A percentile compares a stretch with the other conserved stretches of the same genome.
Conservation (phyloP, 2,329 filamentous ascomycete species). For the Penicillium hesseltinei region DNA sequence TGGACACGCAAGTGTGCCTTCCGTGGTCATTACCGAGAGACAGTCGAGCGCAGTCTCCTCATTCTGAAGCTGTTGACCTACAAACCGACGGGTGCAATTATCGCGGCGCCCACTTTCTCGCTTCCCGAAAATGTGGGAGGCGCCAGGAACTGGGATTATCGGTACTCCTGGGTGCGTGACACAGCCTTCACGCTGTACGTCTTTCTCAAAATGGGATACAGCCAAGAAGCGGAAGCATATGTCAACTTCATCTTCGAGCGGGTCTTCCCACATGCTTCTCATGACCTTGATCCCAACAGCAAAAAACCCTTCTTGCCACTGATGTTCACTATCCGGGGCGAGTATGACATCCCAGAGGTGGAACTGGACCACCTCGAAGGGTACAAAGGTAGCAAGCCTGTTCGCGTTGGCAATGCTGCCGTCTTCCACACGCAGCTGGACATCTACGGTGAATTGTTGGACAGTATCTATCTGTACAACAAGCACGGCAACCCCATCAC, state of each 20-base stretch:
- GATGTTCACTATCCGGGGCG: conserved; percentile 77
- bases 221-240: conserved; percentile 72
- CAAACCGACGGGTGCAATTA: conserved; percentile 74
- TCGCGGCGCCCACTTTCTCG: conserved; percentile 74
- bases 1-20: conserved; percentile 72
- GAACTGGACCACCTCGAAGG: conserved; percentile 70
- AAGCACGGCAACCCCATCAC: conserved; percentile 74
- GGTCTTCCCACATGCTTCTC: conserved; percentile 50
- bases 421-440: conserved; percentile 75
- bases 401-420: conserved; percentile 74
- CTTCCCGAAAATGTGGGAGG: conserved; percentile 73
- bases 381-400: conserved; percentile 67
- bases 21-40: conserved; percentile 69
- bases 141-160: conserved; percentile 50
- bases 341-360: conserved; percentile 69
- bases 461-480: conserved; percentile 74
- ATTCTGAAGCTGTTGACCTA: conserved; percentile 75
- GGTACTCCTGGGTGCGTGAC: conserved; percentile 73
- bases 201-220: conserved; percentile 72
- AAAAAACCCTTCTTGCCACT: conserved; percentile 61
- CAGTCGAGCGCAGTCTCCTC: conserved; percentile 68
- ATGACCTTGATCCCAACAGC: conserved; percentile 59
- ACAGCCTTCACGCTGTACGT: conserved; percentile 76
- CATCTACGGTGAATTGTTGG: conserved; percentile 76
- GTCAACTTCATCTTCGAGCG: conserved; percentile 75